Evolutionary conservation across 495 filamentous ascomycete genomes (phyloP).

Genomic region (Xylaria venustula): DNA sequence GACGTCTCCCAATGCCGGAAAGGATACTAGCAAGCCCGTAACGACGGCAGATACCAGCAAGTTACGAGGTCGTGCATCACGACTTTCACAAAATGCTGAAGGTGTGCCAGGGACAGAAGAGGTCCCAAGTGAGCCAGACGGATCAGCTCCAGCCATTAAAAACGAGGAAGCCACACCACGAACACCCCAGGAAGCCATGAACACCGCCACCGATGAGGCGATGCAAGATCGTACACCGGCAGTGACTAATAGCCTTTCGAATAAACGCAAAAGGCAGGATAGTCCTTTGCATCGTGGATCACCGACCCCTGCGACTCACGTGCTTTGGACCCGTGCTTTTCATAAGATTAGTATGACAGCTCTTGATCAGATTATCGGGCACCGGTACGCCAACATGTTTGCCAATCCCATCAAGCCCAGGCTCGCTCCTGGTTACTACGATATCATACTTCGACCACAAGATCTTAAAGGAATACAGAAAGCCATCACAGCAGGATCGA

Average conservation of each 20-base stretch:
- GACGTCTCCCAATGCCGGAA: conserved; percentile 23
- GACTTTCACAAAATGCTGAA: conserved; percentile 30
- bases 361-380: conserved; percentile 79
- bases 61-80: conserved; percentile 32
- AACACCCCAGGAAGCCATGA: conserved; percentile 47
- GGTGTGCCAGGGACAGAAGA: conserved; percentile 54
- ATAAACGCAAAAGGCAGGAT: conserved; percentile 50
- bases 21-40: conserved; percentile 22
- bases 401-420: conserved; percentile 77
- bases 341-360: conserved; percentile 72
- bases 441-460: conserved; percentile 81
- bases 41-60: conserved; percentile 26
- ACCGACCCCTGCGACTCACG: conserved; percentile 52
- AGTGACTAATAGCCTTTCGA: conserved; percentile 17
- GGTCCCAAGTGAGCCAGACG: conserved; percentile 46
- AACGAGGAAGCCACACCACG: conserved; percentile 64
- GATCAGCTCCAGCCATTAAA: conserved; percentile 56
- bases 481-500: conserved; percentile 74
- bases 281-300: conserved; percentile 36
- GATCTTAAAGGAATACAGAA: conserved; percentile 84
- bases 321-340: conserved; percentile 74
- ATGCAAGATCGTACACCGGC: conserved; percentile 22
- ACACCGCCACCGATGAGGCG: conserved; percentile 51
- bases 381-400: conserved; percentile 89
- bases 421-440: conserved; percentile 84